Conservation (phyloP, 2,329 filamentous ascomycete species). For the Calonectria ilicicola region DNA sequence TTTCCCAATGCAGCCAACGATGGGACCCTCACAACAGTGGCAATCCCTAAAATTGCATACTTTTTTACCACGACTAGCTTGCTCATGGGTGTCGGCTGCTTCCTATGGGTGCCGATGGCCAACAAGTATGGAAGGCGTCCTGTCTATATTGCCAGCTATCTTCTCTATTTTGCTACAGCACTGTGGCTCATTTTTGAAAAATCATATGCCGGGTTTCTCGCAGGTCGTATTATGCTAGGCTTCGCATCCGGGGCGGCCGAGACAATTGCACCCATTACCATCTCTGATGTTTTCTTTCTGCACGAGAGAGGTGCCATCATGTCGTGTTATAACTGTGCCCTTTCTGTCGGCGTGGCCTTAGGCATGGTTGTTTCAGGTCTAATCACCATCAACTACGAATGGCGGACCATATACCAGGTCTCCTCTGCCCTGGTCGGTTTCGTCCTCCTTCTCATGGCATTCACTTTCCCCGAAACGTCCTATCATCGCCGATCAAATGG, state of each 20-base stretch:
- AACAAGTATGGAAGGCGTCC: constrained; percentile 60
- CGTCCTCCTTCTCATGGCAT: constrained; percentile 59
- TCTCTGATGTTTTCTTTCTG: constrained; percentile 68
- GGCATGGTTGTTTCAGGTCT: constrained; percentile 59
- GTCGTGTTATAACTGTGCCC: constrained; percentile 57
- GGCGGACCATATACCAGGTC: constrained; percentile 65
- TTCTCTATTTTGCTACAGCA: constrained; percentile 54
- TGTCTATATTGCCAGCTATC: constrained; percentile 57
- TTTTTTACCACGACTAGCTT: constrained; percentile 66
- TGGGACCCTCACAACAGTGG: constrained; percentile 40
- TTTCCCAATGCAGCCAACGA: constrained; percentile 52
- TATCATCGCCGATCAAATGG: constrained; percentile 50
- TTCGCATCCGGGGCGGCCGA: constrained; percentile 66
- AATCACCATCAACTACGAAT: constrained; percentile 60
- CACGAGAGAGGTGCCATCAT: constrained; percentile 66
- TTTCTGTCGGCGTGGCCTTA: constrained; percentile 56
- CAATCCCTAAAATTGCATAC: constrained; percentile 60
- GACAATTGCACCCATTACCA: constrained; percentile 62
- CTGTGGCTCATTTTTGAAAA: constrained; percentile 58
- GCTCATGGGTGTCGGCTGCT: constrained; percentile 50
- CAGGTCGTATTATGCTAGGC: constrained; percentile 63
- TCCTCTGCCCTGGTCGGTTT: constrained; percentile 61
- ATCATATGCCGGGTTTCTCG: constrained; percentile 55
- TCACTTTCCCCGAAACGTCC: constrained; percentile 68
- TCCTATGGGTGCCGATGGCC: constrained; percentile 59